Conservation (phyloP, 164 flowering plant species). For the Nymphaea thermarum region DNA sequence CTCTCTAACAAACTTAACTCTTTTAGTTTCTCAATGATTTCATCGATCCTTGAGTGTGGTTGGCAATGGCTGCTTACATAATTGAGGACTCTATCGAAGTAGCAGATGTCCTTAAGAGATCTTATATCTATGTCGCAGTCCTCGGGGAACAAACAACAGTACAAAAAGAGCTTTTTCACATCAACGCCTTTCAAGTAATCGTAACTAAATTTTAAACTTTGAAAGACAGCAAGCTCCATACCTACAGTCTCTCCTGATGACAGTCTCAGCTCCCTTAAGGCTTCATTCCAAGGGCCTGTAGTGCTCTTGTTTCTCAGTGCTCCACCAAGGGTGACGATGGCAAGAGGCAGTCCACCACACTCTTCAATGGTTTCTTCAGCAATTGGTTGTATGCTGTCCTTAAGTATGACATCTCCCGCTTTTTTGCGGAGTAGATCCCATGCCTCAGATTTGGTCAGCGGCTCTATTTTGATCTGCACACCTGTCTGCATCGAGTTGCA, state of each 20-base stretch:
- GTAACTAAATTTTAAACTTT: slow-evolving; percentile 7
- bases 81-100: not conserved
- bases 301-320: not conserved
- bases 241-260: slow-evolving; percentile 1
- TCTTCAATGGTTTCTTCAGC: not conserved
- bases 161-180: slow-evolving; percentile 4
- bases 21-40: not conserved
- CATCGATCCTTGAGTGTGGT: not conserved
- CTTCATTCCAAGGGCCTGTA: slow-evolving; percentile 5
- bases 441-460: not conserved
- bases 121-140: not conserved
- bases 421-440: not conserved
- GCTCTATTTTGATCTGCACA: not conserved
- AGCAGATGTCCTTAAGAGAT: not conserved
- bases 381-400: not conserved
- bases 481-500: slow-evolving; percentile 1
- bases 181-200: slow-evolving; percentile 1
- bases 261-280: not conserved
- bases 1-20: slow-evolving; percentile 3
- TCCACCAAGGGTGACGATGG: slow-evolving; percentile 1
- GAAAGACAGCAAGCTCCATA: slow-evolving; percentile 4
- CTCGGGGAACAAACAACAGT: slow-evolving; percentile 6
- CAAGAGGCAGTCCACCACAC: slow-evolving; percentile 5
- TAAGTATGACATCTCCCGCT: not conserved
- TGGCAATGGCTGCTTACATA: not conserved